phyloP scores from a whole-genome alignment of 768 basidiomycete species.

The Serendipita sp. region DNA sequence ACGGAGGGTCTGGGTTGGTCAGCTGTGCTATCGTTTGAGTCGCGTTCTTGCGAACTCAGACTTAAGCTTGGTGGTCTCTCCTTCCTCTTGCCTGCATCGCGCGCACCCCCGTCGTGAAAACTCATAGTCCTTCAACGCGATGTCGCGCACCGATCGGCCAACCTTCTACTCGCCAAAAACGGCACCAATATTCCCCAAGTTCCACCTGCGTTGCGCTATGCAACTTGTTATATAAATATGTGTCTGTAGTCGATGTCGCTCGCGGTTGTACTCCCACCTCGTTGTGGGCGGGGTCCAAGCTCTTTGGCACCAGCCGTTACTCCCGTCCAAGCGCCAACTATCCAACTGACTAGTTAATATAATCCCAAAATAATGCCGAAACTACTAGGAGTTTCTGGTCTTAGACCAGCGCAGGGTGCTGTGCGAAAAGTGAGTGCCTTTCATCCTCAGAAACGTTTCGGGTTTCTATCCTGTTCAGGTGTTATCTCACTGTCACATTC shows the following conservation, averaged over 20 bases:
- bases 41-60: neutral
- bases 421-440: neutral
- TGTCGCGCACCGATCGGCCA: neutral
- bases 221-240: neutral
- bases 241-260: neutral
- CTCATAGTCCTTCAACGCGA: neutral
- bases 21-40: neutral
- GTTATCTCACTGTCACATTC: neutral
- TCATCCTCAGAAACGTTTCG: neutral
- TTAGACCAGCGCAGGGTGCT: neutral
- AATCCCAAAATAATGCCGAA: neutral
- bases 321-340: neutral
- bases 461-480: neutral
- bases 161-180: neutral
- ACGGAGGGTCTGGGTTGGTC: neutral
- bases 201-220: neutral
- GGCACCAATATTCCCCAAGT: neutral
- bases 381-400: neutral
- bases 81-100: conserved; percentile 1
- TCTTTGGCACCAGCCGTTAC: neutral
- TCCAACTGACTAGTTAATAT: neutral
- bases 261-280: neutral
- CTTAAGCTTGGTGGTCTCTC: neutral
- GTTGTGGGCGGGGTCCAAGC: neutral
- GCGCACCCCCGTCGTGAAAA: neutral